Percentiles rank a stretch among this genome's conserved stretches.
These are phyloP conservation scores for Umbelopsis ramanniana DNA, from an alignment of 192 early-diverging fungal genomes.

Conservation along the genomic window DNA sequence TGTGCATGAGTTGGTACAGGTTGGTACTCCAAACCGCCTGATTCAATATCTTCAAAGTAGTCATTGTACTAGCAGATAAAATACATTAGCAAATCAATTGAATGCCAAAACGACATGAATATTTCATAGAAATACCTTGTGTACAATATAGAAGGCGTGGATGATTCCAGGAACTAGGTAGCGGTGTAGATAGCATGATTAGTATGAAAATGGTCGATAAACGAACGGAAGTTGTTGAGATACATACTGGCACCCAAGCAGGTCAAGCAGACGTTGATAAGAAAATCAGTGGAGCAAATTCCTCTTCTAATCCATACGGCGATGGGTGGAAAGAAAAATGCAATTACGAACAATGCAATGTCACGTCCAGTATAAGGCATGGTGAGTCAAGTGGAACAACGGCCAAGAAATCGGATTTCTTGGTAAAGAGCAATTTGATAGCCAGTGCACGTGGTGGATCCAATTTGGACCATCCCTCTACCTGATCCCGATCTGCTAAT, in stretches of 20 bases:
- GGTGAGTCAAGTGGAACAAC: conserved; percentile 3
- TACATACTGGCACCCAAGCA: conserved; percentile 51
- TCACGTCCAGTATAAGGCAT: conserved; percentile 45
- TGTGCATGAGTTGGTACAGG: conserved; percentile 28
- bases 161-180: conserved; percentile 61
- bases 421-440: background rate
- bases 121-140: conserved; percentile 30
- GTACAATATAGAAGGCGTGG: conserved; percentile 65
- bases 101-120: background rate
- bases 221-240: conserved; percentile 2
- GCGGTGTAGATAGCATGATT: background rate
- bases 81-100: background rate
- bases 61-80: conserved; percentile 34
- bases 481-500: no score
- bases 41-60: conserved; percentile 35
- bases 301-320: conserved; percentile 70
- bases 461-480: no score
- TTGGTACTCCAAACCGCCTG: conserved; percentile 36
- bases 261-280: conserved; percentile 67
- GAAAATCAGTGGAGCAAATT: conserved; percentile 49
- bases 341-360: conserved; percentile 54
- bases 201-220: background rate
- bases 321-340: conserved; percentile 53
- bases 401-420: conserved; percentile 21
- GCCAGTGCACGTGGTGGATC: background rate